Conservation (phyloP, 257 asterid genomes). For the Penstemon newberryi region DNA sequence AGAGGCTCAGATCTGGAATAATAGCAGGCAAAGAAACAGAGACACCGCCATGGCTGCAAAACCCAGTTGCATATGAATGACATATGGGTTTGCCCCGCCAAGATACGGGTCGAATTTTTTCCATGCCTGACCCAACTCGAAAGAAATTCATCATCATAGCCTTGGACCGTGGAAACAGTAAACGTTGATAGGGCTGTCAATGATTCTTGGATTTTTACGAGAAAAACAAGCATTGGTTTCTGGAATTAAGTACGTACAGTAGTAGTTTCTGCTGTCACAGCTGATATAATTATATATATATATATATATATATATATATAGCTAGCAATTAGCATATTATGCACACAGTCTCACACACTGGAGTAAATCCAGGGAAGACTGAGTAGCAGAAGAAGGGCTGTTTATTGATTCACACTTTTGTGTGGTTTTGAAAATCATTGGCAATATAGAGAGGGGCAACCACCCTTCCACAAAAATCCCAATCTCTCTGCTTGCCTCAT, state of each 20-base stretch:
- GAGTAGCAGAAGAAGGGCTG: slow-evolving; percentile 22
- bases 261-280: neutral
- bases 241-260: too few relatives aligned
- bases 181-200: neutral
- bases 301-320: neutral
- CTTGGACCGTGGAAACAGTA: neutral
- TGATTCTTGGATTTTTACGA: neutral
- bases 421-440: slow-evolving; percentile 9
- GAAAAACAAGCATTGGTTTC: neutral
- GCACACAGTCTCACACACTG: slow-evolving; percentile 18
- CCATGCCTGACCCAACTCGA: slow-evolving; percentile 35
- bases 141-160: slow-evolving; percentile 33
- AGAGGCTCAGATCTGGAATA: slow-evolving; percentile 39
- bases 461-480: slow-evolving; percentile 22
- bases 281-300: neutral
- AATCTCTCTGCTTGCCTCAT: slow-evolving; percentile 31
- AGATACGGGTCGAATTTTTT: slow-evolving; percentile 37
- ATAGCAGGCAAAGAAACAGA: slow-evolving; percentile 24
- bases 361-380: neutral
- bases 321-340: neutral
- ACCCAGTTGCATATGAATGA: slow-evolving; percentile 11
- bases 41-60: slow-evolving; percentile 50
- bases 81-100: slow-evolving; percentile 44
- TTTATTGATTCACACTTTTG: neutral
- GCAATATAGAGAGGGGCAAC: slow-evolving; percentile 32